Evolutionary conservation across 2,329 filamentous ascomycete genomes (phyloP).

Genomic region (Plenodomus tracheiphilus): DNA sequence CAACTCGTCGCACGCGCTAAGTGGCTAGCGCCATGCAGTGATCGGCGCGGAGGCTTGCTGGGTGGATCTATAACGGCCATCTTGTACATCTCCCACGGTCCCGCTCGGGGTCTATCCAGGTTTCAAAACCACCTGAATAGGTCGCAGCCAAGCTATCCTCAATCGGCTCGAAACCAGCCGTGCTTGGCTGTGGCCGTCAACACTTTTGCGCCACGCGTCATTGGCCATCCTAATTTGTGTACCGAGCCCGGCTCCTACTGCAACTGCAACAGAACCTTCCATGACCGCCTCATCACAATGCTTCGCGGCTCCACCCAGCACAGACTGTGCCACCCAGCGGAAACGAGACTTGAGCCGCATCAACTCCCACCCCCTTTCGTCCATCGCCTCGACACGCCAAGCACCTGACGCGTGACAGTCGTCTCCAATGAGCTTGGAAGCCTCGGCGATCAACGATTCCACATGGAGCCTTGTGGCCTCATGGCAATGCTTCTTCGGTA

Average conservation of each 20-base stretch:
- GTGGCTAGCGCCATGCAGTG: conserved; percentile 6
- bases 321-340: conserved; percentile 21
- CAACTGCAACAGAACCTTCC: conserved; percentile 32
- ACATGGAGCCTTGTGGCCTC: conserved; percentile 32
- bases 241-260: conserved; percentile 28
- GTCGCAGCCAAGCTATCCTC: conserved; percentile 17
- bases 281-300: conserved; percentile 24
- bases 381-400: conserved; percentile 16
- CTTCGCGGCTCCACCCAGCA: conserved; percentile 18
- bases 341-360: conserved; percentile 40
- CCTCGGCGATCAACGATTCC: conserved; percentile 14
- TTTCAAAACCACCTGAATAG: conserved; percentile 24
- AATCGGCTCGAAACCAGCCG: conserved; percentile 27
- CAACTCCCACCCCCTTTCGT: conserved; percentile 13
- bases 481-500: conserved; percentile 25
- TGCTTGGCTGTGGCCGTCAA: conserved; percentile 35
- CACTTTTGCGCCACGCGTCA: conserved; percentile 16
- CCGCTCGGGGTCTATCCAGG: conserved; percentile 16
- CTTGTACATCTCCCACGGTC: conserved; percentile 17
- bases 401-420: conserved; percentile 22
- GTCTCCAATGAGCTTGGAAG: conserved; percentile 24
- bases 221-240: conserved; percentile 33
- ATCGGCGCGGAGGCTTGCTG: conserved; percentile 10
- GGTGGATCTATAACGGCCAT: conserved; percentile 11
- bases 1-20: conserved; percentile 5